Percentiles rank a stretch among this genome's conserved stretches.
phyloP scores from a whole-genome alignment of 345 rosid species.

The Brassica napus region DNA sequence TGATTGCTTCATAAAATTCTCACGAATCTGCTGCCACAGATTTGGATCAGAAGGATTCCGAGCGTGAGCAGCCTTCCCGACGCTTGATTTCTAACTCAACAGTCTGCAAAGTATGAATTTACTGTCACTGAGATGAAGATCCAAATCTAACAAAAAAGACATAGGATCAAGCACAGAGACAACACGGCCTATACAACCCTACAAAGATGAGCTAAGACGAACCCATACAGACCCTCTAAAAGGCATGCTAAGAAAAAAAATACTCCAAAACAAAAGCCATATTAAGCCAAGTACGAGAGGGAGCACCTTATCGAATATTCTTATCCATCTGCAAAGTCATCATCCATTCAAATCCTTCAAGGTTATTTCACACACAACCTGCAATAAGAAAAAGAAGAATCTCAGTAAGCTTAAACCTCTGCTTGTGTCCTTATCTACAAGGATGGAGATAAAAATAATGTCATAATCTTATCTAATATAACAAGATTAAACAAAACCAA shows the following conservation, averaged over 20 bases:
- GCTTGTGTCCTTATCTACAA: neutral
- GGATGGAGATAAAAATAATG: too few relatives aligned
- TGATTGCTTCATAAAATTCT: too few relatives aligned
- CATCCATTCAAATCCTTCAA: slow-evolving; percentile 54
- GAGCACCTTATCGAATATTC: slow-evolving; percentile 47
- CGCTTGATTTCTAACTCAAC: slow-evolving; percentile 78
- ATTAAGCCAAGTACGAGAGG: slow-evolving; percentile 20
- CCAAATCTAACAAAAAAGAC: neutral
- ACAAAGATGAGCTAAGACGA: neutral
- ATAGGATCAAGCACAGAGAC: neutral
- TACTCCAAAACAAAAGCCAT: too few relatives aligned
- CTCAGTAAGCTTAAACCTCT: slow-evolving; percentile 11
- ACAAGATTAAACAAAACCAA: neutral
- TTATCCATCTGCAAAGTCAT: slow-evolving; percentile 85
- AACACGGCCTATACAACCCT: neutral
- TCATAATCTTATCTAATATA: too few relatives aligned
- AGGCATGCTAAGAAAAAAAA: neutral
- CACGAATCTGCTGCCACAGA: too few relatives aligned
- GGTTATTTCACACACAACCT: slow-evolving; percentile 38
- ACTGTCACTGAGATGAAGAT: neutral
- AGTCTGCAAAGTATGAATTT: slow-evolving; percentile 49
- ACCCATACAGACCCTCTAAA: neutral
- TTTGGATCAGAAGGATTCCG: too few relatives aligned
- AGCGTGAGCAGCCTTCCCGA: slow-evolving; percentile 49
- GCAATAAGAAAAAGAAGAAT: slow-evolving; percentile 22